phyloP scores from a whole-genome alignment of 768 basidiomycete genomes.

The Cystofilobasidium bisporidii region DNA sequence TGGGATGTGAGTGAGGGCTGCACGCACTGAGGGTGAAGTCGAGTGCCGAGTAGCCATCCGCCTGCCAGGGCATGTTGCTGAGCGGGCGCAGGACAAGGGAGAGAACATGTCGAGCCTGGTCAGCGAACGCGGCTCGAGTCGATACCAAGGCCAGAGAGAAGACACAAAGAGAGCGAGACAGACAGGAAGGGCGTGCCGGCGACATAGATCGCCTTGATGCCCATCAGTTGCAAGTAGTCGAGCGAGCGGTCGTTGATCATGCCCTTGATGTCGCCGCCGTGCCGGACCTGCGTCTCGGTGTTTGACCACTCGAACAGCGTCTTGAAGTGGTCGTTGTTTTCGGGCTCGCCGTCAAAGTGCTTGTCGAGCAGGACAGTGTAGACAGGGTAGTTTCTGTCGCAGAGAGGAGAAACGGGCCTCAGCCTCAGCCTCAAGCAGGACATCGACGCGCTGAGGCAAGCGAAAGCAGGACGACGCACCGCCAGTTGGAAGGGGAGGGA shows the following conservation, averaged over 20 bases:
- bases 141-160: too few species aligned
- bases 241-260: slow-evolving; percentile 51
- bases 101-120: too few species aligned
- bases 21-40: slow-evolving; percentile 61
- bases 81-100: too few species aligned
- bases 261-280: slow-evolving; percentile 79
- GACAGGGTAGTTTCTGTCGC: slow-evolving; percentile 31
- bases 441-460: too few species aligned
- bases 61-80: slow-evolving; percentile 28
- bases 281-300: slow-evolving; percentile 63
- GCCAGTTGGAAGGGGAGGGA: slow-evolving; percentile 22
- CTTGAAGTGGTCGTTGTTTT: slow-evolving; percentile 68
- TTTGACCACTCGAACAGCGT: slow-evolving; percentile 57
- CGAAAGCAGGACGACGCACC: slow-evolving; percentile 5
- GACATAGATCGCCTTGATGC: slow-evolving; percentile 71
- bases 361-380: slow-evolving; percentile 62
- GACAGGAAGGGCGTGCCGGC: slow-evolving; percentile 69
- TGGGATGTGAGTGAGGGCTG: too few species aligned
- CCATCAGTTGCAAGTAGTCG: slow-evolving; percentile 87
- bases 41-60: slow-evolving; percentile 62
- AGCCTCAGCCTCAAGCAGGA: too few species aligned
- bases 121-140: too few species aligned
- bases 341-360: slow-evolving; percentile 83
- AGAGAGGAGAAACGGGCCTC: too few species aligned
- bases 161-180: not conserved